Evolutionary conservation across 805 yeast species (phyloP), one percentile per base, ranked within the genome.

Genomic region (Lipomyces oligophaga): DNA sequence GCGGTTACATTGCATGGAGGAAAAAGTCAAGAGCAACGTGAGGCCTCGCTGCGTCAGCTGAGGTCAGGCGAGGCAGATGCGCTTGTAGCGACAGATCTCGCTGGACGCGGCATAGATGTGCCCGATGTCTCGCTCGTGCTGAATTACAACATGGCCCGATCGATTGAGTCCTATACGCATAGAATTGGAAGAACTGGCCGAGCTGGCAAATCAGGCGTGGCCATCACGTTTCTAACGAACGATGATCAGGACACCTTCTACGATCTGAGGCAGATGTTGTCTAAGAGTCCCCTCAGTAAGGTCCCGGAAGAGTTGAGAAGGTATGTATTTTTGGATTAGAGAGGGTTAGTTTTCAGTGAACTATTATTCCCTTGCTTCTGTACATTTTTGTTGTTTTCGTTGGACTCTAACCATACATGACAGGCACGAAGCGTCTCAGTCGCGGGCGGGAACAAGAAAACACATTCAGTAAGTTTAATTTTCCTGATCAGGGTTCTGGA

Each of bases 131-230:
- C 93, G 0, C 63, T 89, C 28, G 97, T 90, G 7, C 65, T 93
- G 18, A 93, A 90, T 63, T 89, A 75, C 61, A 96, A 90, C 58
- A 82, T 89, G 89, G 69, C 88, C 7, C 77, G 73, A 52, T 72
- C 73, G 27, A 76, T 88, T 36, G 96, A 88, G 53, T 89, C 83
- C 49, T 90, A 88, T 58, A 77, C 90, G 16, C 98, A 90, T 66
- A 75, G 97, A 61, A 83, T 90, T 41, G 98, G 98, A 47, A 80
- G 98, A 67, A 90, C 98, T 0, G 98, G 97, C 31, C 78, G 98
- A 65, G 97, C 96, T 0, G 97, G 97, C 0, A 78, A 77, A 38
- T 63, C 62, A 4, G 98, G 98, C 36, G 71, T 75, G 7, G 83
- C 96, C 3, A 70, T 81, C 10, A 83, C 96, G 0, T 84, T 85